Percentiles rank a stretch among this genome's conserved stretches.
phyloP scores from a whole-genome alignment of 371 early-diverging fungal genomes.

The Circinella umbellata region DNA sequence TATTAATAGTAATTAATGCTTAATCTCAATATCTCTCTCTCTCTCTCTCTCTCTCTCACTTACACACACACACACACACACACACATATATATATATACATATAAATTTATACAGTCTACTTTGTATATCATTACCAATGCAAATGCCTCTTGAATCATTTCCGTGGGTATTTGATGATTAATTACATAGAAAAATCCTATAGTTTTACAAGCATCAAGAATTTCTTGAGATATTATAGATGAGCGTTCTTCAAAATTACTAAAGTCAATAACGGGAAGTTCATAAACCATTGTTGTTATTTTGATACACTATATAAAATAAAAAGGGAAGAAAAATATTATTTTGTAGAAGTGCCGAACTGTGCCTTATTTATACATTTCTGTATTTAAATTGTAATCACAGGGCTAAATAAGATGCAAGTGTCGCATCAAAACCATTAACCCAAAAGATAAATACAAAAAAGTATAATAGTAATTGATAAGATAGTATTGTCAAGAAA shows the following conservation, averaged over 20 bases:
- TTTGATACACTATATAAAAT: not conserved
- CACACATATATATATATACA: no score
- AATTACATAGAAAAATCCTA: constrained; percentile 18
- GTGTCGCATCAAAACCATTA: not conserved
- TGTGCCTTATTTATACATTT: no score
- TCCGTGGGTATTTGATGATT: constrained; percentile 15
- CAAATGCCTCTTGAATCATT: constrained; percentile 10
- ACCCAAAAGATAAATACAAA: no score
- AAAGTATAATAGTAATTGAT: no score
- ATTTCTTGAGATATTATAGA: constrained; percentile 10
- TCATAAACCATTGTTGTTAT: not conserved
- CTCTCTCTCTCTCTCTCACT: no score
- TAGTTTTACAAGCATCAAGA: constrained; percentile 7
- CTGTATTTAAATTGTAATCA: no score
- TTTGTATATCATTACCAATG: not conserved
- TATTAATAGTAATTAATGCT: not conserved
- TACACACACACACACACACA: no score
- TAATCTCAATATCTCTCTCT: no score
- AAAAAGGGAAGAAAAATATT: not conserved
- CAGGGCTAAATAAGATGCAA: no score
- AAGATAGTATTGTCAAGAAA: no score
- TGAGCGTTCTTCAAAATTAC: constrained; percentile 8
- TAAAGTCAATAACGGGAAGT: constrained; percentile 16
- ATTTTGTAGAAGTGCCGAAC: not conserved
- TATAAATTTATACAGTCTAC: no score